Evolutionary conservation across 257 asterid genomes (phyloP).

Genomic region (Solanum stenotomum): DNA sequence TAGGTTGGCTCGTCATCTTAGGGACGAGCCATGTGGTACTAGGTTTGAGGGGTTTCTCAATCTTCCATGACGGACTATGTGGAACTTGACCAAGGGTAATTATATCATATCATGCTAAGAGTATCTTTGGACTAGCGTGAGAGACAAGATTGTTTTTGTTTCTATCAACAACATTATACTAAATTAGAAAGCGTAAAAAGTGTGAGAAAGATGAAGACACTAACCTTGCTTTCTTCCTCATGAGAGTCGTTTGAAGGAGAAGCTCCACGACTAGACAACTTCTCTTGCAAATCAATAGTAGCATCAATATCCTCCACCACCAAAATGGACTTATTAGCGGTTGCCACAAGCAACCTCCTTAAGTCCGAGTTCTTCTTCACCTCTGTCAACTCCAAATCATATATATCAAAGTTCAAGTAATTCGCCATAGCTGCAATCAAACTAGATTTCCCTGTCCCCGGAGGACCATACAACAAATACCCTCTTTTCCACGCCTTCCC

Average conservation of each 20-base stretch:
- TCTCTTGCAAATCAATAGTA: constrained; percentile 39
- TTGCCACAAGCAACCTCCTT: constrained; percentile 32
- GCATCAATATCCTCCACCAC: constrained; percentile 71
- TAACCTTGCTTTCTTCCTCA: constrained; percentile 29
- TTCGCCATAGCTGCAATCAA: constrained; percentile 72
- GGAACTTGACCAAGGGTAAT: background rate
- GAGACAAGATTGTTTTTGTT: background rate
- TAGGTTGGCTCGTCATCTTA: background rate
- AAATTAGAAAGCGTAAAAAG: background rate
- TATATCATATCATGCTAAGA: background rate
- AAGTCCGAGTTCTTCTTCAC: constrained; percentile 37
- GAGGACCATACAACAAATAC: constrained; percentile 67
- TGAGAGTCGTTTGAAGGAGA: background rate
- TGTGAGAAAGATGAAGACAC: background rate
- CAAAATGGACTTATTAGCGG: constrained; percentile 45
- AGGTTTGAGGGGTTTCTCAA: background rate
- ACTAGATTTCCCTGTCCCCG: constrained; percentile 72
- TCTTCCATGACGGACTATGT: background rate
- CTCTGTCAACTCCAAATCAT: constrained; percentile 61
- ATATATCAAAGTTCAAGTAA: constrained; percentile 49
- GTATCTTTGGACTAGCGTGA: background rate
- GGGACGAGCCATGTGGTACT: background rate
- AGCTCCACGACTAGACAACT: constrained; percentile 14
- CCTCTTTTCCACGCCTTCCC: constrained; percentile 81
- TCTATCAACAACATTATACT: background rate